Percentiles rank a stretch among this genome's conserved stretches.
These are phyloP conservation scores for Solanum sparsipilum DNA, from an alignment of 257 asterid genomes.

Conservation along the genomic window DNA sequence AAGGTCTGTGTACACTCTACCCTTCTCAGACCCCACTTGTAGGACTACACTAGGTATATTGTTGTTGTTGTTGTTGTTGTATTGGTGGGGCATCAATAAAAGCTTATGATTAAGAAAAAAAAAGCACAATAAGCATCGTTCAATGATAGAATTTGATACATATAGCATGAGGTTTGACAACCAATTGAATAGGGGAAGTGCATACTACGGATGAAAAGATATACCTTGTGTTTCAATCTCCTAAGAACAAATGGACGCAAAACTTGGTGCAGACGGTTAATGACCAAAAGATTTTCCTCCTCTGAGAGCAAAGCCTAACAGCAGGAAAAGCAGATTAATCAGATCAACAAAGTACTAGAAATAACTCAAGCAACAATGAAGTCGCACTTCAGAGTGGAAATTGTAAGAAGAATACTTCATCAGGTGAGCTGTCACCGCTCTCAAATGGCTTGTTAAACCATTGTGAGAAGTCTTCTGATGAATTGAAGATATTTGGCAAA, in stretches of 20 bases:
- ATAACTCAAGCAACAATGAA: not conserved
- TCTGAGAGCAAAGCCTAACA: conserved; percentile 89
- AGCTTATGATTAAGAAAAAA: not conserved
- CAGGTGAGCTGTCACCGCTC: conserved; percentile 86
- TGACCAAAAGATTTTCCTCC: conserved; percentile 97
- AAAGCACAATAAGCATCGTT: not conserved
- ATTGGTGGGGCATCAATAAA: not conserved
- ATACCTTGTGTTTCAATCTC: conserved; percentile 95
- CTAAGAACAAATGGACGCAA: conserved; percentile 97
- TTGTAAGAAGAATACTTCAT: conserved; percentile 44
- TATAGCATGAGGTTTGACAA: not conserved
- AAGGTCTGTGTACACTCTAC: not conserved
- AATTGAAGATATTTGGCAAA: conserved; percentile 93
- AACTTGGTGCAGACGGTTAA: conserved; percentile 99
- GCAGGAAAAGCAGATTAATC: conserved; percentile 5
- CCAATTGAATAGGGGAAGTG: not conserved
- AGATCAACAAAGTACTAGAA: conserved; percentile 1
- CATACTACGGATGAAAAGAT: not conserved
- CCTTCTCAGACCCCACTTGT: not conserved
- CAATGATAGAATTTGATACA: not conserved
- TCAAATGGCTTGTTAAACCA: conserved; percentile 99
- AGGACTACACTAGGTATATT: not conserved
- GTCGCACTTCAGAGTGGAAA: not conserved
- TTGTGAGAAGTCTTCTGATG: conserved; percentile 97
- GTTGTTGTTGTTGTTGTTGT: not conserved